phyloP scores from a whole-genome alignment of 495 filamentous ascomycete genomes.

The Neurospora sp. region DNA sequence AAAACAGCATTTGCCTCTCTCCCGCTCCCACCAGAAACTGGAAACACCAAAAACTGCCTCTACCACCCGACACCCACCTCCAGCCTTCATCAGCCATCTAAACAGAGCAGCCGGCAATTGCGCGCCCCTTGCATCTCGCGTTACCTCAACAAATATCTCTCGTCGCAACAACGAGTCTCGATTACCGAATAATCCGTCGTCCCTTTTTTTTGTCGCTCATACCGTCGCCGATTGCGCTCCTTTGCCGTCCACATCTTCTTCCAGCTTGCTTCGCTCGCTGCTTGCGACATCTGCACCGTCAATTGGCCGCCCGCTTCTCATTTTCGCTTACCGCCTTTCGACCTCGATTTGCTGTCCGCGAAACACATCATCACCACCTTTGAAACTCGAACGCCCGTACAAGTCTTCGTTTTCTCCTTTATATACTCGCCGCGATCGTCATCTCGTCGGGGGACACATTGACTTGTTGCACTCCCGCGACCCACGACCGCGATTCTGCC shows the following conservation, averaged over 20 bases:
- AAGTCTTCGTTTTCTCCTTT: not conserved
- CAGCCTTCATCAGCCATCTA: not conserved
- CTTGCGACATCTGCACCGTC: conserved; percentile 7
- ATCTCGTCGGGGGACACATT: not conserved
- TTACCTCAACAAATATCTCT: not conserved
- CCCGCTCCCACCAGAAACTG: not conserved
- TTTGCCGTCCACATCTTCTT: not conserved
- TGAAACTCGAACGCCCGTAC: not conserved
- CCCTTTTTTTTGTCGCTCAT: not conserved
- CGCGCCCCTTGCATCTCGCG: not conserved
- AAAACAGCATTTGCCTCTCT: not conserved
- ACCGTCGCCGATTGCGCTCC: not conserved
- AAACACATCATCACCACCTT: not conserved
- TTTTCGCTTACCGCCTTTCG: conserved; percentile 38
- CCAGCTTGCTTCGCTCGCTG: not conserved
- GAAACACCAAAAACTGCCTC: not conserved
- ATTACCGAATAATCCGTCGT: not conserved
- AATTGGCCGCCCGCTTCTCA: conserved; percentile 20
- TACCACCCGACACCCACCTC: not conserved
- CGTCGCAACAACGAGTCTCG: not conserved
- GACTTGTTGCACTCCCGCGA: not conserved
- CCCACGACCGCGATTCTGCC: not conserved
- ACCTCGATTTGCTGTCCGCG: conserved; percentile 2
- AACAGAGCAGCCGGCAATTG: not conserved
- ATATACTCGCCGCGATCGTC: not conserved